Base-by-base conservation (phyloP, 352 stramenopile species). In the Pythium sukuiense region DNA sequence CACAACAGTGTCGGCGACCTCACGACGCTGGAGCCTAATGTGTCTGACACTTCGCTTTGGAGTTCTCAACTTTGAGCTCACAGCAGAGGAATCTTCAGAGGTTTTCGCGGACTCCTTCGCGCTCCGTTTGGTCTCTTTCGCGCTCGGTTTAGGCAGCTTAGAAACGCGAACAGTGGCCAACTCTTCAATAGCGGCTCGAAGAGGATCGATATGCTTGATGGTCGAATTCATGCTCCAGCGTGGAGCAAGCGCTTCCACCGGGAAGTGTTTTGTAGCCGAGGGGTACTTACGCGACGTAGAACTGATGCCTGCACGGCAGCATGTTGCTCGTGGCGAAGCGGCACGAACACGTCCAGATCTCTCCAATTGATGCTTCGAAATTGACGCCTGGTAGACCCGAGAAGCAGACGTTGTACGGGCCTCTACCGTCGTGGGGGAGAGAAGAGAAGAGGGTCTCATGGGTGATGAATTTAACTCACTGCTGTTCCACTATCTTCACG, bases 301-400 rank as follows among this genome's bases (percentile, higher is more conserved):
- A 29, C n/a, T 53, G 46, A 53, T 53, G n/a, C 18, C 46, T 7
- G 14, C 46, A 53, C 46, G 46, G 46, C 18, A 53, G 26, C 46
- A 13, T 12, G 26, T 53, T 6, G 14, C 46, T 53, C 6, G 26
- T 18, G 3, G 46, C 46, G 14, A 53, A 53, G 8, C n/a, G 46
- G 18, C 46, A 53, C 46, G 46, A 29, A 53, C 46, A 53, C n/a
- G n/a, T 16, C 46, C 46, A 30, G 14, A n/a, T 26, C 46, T 9
- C 13, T 14, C n/a, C 26, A 29, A 6, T 45, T 18, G 37, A 13
- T 2, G 29, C 46, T 11, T 2, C 4, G 29, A 53, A 53, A 26
- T 4, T 29, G 46, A 53, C 46, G 7, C 46, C 46, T 27, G 13
- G 16, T 3, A 50, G 6, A 4, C 16, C 14, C 6, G 43, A 26